Percentiles rank a stretch among this genome's conserved stretches.
Evolutionary conservation across 2,329 filamentous ascomycete species (phyloP).

Genomic region (Lasiodiplodia theobromae): DNA sequence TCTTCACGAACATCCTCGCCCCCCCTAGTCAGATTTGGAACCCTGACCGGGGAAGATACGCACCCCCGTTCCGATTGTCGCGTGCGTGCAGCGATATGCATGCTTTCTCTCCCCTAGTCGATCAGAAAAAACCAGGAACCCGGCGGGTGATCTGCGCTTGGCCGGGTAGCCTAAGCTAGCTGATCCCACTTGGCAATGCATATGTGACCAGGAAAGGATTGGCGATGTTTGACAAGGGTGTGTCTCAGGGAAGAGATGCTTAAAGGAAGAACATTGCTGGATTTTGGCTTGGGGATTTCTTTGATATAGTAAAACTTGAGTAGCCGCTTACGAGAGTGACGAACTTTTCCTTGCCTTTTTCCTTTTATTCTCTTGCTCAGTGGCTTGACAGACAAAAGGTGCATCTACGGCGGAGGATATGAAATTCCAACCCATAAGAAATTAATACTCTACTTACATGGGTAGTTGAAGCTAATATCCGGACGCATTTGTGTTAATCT

Average conservation of each 20-base stretch:
- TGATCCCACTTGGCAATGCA: background rate
- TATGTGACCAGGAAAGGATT: background rate
- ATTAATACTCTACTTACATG: no score
- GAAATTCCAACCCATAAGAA: no score
- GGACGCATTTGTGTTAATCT: no score
- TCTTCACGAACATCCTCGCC: background rate
- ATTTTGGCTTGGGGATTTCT: background rate
- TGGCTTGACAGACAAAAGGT: no score
- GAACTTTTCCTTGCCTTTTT: no score
- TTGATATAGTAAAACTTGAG: background rate
- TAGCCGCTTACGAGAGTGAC: no score
- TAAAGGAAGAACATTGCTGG: background rate
- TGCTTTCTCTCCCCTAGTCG: background rate
- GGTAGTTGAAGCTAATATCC: no score
- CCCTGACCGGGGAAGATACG: background rate
- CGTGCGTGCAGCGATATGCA: background rate
- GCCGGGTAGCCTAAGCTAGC: background rate
- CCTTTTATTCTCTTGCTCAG: no score
- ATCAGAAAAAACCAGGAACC: background rate
- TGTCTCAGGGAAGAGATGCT: background rate
- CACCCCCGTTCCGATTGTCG: background rate
- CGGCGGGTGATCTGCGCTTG: background rate
- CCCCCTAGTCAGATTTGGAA: background rate
- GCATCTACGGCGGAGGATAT: no score
- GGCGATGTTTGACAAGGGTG: background rate